Evolutionary conservation across 352 stramenopile species (phyloP).

Genomic region (Globisporangium paddicum): DNA sequence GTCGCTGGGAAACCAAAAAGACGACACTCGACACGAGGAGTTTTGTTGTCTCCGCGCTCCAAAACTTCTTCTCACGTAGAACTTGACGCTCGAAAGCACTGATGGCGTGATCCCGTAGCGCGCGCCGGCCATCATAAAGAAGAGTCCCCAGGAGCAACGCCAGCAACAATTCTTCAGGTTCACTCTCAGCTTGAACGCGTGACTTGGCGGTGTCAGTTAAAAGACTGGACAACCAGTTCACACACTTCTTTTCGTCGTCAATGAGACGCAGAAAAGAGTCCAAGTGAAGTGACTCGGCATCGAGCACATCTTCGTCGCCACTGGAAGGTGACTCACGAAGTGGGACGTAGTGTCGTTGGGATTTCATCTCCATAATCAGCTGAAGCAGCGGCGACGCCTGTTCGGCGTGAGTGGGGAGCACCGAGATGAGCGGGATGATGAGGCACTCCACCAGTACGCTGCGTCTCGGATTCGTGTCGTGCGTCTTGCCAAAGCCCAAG

Average conservation of each 20-base stretch:
- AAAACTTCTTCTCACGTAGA: constrained; percentile 17
- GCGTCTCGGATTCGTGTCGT: constrained; percentile 9
- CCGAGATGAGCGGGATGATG: constrained; percentile 43
- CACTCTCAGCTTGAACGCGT: background rate
- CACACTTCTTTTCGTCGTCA: constrained; percentile 11
- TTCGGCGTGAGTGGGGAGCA: constrained; percentile 27
- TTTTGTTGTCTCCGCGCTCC: constrained; percentile 28
- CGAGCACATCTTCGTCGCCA: background rate
- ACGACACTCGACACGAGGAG: constrained; percentile 58
- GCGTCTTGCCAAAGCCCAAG: constrained; percentile 20
- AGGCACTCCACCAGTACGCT: constrained; percentile 55
- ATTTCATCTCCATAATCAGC: constrained; percentile 25
- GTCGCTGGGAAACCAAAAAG: constrained; percentile 44
- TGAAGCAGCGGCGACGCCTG: constrained; percentile 36
- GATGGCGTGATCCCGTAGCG: constrained; percentile 18
- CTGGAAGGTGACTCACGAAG: background rate
- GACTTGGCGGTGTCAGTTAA: constrained; percentile 14
- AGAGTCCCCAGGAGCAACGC: constrained; percentile 30
- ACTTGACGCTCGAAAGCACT: constrained; percentile 38
- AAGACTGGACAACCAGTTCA: constrained; percentile 36
- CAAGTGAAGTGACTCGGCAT: constrained; percentile 21
- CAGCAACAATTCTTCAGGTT: constrained; percentile 24
- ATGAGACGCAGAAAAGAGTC: constrained; percentile 31
- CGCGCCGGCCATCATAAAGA: constrained; percentile 27
- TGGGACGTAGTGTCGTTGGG: constrained; percentile 15